phyloP scores from a whole-genome alignment of 352 stramenopile genomes.

The Phytophthora palmivora region DNA sequence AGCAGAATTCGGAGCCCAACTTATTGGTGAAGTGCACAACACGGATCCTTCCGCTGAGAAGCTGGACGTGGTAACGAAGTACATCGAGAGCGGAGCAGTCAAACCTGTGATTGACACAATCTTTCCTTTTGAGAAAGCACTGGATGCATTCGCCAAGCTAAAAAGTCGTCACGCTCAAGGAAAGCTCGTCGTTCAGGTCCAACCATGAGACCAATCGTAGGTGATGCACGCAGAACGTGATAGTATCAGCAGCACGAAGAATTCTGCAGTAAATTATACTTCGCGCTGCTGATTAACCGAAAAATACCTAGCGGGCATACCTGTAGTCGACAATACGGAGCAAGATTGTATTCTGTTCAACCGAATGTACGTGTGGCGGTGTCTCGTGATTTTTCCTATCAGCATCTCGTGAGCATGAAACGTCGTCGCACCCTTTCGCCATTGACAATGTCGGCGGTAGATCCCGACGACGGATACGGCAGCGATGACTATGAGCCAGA shows the following conservation, averaged over 20 bases:
- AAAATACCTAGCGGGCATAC: too few relatives aligned
- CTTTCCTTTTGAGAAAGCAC: conserved; percentile 54
- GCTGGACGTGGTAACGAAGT: conserved; percentile 33
- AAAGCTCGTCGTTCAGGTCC: conserved; percentile 57
- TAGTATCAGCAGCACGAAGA: too few relatives aligned
- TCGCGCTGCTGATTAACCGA: too few relatives aligned
- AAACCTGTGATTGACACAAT: conserved; percentile 52
- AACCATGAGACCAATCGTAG: too few relatives aligned
- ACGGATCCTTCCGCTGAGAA: conserved; percentile 12
- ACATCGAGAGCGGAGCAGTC: conserved; percentile 51
- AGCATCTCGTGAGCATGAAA: not conserved
- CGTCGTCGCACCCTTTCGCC: conserved; percentile 16
- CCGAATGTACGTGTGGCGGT: too few relatives aligned
- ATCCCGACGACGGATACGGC: conserved; percentile 31
- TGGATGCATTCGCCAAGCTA: conserved; percentile 50
- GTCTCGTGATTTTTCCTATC: conserved; percentile 21
- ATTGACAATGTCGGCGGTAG: conserved; percentile 33
- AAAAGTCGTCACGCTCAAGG: conserved; percentile 59
- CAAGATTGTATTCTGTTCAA: too few relatives aligned
- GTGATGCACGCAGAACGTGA: too few relatives aligned
- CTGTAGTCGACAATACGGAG: too few relatives aligned
- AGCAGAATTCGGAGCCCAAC: conserved; percentile 48
- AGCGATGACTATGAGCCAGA: conserved; percentile 45
- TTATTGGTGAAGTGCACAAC: conserved; percentile 19
- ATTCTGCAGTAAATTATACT: too few relatives aligned